A percentile compares a stretch with the other conserved stretches of the same genome.
phyloP scores from a whole-genome alignment of 768 basidiomycete species.

The Suillus paluster region DNA sequence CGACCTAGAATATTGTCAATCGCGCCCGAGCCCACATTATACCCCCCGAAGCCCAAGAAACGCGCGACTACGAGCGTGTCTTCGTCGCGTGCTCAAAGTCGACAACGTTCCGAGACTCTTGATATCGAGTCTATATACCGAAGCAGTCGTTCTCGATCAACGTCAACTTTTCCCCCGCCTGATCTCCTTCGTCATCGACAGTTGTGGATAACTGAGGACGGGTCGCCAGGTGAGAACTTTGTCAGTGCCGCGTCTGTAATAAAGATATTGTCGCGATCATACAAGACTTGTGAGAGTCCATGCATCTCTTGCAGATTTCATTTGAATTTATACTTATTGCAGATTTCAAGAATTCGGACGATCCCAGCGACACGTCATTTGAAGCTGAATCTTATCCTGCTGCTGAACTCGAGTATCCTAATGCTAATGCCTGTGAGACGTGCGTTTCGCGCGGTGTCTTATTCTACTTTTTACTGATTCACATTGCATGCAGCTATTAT shows the following conservation, averaged over 20 bases:
- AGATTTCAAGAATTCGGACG: slow-evolving; percentile 75
- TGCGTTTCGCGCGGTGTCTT: slow-evolving; percentile 31
- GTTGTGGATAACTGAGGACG: slow-evolving; percentile 58
- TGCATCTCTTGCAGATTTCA: neutral
- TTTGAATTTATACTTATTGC: slow-evolving; percentile 19
- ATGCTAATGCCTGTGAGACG: slow-evolving; percentile 70
- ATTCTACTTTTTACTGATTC: neutral
- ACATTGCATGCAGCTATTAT: slow-evolving; percentile 56
- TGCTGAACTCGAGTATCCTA: slow-evolving; percentile 80
- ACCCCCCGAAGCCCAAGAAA: slow-evolving; percentile 31
- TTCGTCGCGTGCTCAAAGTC: slow-evolving; percentile 49
- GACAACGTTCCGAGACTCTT: slow-evolving; percentile 42
- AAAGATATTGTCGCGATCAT: slow-evolving; percentile 61
- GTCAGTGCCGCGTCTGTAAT: slow-evolving; percentile 72
- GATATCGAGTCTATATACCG: slow-evolving; percentile 61
- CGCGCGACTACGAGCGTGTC: slow-evolving; percentile 28
- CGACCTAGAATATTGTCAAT: slow-evolving; percentile 1
- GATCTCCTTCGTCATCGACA: slow-evolving; percentile 37
- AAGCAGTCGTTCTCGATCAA: slow-evolving; percentile 65
- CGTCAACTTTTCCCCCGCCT: slow-evolving; percentile 50
- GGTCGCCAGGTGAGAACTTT: slow-evolving; percentile 53
- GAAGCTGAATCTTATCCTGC: slow-evolving; percentile 67
- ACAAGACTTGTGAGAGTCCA: slow-evolving; percentile 64
- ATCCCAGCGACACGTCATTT: slow-evolving; percentile 66
- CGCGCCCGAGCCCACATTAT: neutral